Evolutionary conservation across 2,329 filamentous ascomycete species (phyloP), one percentile per base, ranked within the genome.

Genomic region (Ceratocystiopsis brevicomis): DNA sequence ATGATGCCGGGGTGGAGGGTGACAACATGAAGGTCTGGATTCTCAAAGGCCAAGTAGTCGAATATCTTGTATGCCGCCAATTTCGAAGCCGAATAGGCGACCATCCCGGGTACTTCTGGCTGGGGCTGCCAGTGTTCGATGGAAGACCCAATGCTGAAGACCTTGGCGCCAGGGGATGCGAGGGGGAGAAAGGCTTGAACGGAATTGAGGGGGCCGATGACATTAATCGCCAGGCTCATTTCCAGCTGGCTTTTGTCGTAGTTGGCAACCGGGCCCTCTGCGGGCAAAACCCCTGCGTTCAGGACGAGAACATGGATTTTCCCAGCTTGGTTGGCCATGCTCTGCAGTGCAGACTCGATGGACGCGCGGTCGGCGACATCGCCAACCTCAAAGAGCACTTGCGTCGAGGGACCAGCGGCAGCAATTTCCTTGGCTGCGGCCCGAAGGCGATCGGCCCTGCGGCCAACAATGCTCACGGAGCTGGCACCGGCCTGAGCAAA

Each of bases 1-100:
- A 66, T 51, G 1, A 61, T 53, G 1, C 64, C 64, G 1, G 64
- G 63, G 9, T 67, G 64, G 3, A 63, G 50, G 39, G 53, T 54
- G 14, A 59, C 56, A n/a, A 65, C 52, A 14, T 56, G 52, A 0
- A 65, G 32, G 0, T 54, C 48, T 0, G 61, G 61, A 25, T 65
- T 57, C 46, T 60, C 59, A 10, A 50, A 51, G 1, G 51, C 52
- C 2, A 64, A 45, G 30, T 54, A 57, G 16, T 61, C 56, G 21
- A 59, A 54, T 40, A 66, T 47, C 32, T 61, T 60, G 3, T 52
- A 37, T 0, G 48, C 48, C 0, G 59, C 64, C 11, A 56, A 44
- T 43, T 67, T 66, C 1, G 51, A 51, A 1, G 55, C 47, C 0
- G 52, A 51, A 44, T 66, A 67, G 0, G 52, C 43, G 6, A 44